Base-by-base conservation (phyloP, 495 filamentous ascomycete genomes). In the Hypoxylon subgilvum region DNA sequence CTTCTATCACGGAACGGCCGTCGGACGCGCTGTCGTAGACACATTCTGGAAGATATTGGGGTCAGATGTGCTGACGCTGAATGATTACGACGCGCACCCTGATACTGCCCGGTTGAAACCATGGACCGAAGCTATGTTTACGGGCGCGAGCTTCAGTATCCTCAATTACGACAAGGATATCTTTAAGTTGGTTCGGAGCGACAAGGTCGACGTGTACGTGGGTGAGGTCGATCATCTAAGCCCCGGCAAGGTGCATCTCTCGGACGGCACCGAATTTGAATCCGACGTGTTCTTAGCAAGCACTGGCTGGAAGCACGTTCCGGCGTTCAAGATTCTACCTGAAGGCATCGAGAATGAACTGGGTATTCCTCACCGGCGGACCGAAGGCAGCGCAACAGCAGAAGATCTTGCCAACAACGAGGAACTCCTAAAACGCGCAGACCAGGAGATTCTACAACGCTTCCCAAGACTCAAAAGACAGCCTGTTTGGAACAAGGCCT, bases 151-250 rank as follows among this genome's bases (percentile, higher is more conserved):
- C 6, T 77, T 89, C 40, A 82, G 79, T 34, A 89, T 91, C 61
- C 76, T 90, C 40, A 91, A 91, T 70, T 90, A 88, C 52, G 78
- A 80, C 0, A 83, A 78, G 7, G 71, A 88, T 63, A 78, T 91
- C 67, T 88, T 86, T 65, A 81, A 86, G 10, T 67, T 82, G 1
- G 73, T 92, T 14, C 76, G 73, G 28, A 72, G 79, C 36, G 86
- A 84, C 38, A 77, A 73, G 6, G 79, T 91, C 2, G 78, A 90
- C 23, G 23, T 27, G 23, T 27, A 8, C 23, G 23, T 27, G 8
- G 43, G 79, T 19, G 84, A 90, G 54, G 76, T 92, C 16, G 70
- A 74, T 1, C 72, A 71, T 14, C 74, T 91, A 12, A 59, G 72
- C 3, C 56, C 64, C 4, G 71, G 76, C 4, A 76, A 70, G 1